Evolutionary conservation across 192 early-diverging fungal species (phyloP), one percentile per base, ranked within the genome.

Genomic region (Rhizophagus clarus): DNA sequence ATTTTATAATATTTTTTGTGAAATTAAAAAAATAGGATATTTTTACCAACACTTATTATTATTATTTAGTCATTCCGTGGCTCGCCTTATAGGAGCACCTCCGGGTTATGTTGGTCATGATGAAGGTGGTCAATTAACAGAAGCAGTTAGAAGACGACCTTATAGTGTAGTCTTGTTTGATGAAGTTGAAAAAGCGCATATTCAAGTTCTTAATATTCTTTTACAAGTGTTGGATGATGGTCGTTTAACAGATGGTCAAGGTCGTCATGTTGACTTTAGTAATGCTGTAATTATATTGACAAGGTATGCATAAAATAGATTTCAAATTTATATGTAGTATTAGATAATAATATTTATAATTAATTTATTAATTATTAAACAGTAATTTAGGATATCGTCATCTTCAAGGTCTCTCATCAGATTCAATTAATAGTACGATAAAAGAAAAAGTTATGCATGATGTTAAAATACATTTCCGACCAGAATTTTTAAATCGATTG

Each of bases 251-350:
- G 97, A 98, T 74, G 86, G 86, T 70, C 93, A 97, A 78, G 98
- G 98, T 49, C 89, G 95, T 42, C 83, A 92, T 47, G 93, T 98
- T 29, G 95, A 99, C 85, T 99, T 98, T 89, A 92, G 91, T 74
- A 98, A 99, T 88, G 93, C 94, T 14, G 93, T 99, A 63, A 91
- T 99, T 45, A 98, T 99, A 80, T 91, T 99, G 88, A 99, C 98
- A 14, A 93, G 91, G 72, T 97, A 98, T 29, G 37, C 29, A 24
- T 8, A 10, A 12, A 37, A 7, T 7, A 40, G 5, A 40, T 28
- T 28, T 11, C 28, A 34, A 61, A 34, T 61, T 32, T 8, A 72
- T 49, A 51, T 51, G 3, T 3, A 51, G 29, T 9, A 24, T 51
- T 51, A 2, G 24, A 7, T 37, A 37, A 37, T 7, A 6, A 37